Evolutionary conservation across 2,329 filamentous ascomycete species (phyloP).

Genomic region (Fusarium sp.): DNA sequence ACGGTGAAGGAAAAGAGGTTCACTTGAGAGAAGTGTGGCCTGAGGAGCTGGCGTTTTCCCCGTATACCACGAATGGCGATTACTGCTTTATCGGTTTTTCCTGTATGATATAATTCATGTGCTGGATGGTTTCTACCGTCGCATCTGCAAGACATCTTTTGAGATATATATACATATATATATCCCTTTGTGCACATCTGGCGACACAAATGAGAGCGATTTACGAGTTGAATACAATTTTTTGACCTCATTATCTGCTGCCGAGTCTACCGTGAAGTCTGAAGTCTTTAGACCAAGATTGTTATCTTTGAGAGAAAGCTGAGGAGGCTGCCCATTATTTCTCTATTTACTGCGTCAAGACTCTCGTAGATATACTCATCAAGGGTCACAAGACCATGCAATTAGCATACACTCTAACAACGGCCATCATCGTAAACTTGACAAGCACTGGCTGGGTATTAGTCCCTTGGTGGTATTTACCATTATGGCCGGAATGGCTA

Average conservation of each 20-base stretch:
- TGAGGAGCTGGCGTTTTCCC: conserved; percentile 15
- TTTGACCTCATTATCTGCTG: background rate
- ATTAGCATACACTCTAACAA: background rate
- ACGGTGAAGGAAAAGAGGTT: conserved; percentile 16
- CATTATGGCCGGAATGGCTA: conserved; percentile 4
- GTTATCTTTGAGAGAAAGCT: background rate
- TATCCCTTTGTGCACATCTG: conserved; percentile 24
- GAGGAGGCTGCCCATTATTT: background rate
- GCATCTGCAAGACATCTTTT: conserved; percentile 19
- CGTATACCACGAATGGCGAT: conserved; percentile 1
- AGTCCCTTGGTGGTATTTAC: conserved; percentile 12
- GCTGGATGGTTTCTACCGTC: conserved; percentile 17
- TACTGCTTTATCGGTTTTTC: conserved; percentile 12
- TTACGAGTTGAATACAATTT: conserved; percentile 32
- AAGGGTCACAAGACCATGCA: background rate
- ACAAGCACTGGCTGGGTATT: background rate
- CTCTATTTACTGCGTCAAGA: background rate
- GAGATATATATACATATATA: conserved; percentile 19
- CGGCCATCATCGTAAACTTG: background rate
- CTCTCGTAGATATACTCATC: background rate
- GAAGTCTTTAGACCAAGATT: background rate
- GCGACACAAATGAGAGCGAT: conserved; percentile 27
- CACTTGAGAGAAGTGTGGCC: conserved; percentile 1
- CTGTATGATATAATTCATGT: conserved; percentile 34
- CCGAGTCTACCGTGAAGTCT: background rate